Evolutionary conservation across 345 rosid species (phyloP).

Genomic region (Populus nigra): DNA sequence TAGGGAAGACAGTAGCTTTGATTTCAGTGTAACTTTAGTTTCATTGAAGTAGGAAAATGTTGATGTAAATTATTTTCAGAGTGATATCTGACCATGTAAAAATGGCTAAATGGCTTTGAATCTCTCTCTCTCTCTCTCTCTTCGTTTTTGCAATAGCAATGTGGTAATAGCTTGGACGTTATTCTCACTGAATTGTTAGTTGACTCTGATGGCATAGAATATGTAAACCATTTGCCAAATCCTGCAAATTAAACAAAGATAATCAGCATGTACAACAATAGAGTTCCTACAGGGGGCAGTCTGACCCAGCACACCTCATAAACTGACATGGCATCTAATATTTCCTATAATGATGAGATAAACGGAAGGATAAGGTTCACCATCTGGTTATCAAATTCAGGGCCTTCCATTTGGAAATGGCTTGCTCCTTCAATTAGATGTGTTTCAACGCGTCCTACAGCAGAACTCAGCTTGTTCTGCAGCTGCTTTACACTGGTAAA

Average conservation of each 20-base stretch:
- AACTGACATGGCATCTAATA: background rate
- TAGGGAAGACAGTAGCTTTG: conserved; percentile 8
- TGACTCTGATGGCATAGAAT: background rate
- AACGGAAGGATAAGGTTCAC: conserved; percentile 56
- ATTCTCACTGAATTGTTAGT: background rate
- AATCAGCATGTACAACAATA: conserved; percentile 14
- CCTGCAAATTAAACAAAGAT: conserved; percentile 27
- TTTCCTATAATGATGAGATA: conserved; percentile 47
- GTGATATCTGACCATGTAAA: conserved; percentile 10
- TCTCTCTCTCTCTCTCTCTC: conserved; percentile 8
- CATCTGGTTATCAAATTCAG: conserved; percentile 77
- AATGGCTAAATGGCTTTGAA: background rate
- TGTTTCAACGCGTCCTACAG: conserved; percentile 59
- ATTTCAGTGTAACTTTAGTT: conserved; percentile 21
- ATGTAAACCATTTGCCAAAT: conserved; percentile 10
- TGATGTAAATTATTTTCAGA: conserved; percentile 17
- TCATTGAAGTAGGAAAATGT: conserved; percentile 1
- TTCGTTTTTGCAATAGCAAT: background rate
- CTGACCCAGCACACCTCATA: background rate
- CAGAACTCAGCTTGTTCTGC: conserved; percentile 66
- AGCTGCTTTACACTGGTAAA: conserved; percentile 89
- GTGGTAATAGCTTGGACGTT: background rate
- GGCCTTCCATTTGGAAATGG: conserved; percentile 97
- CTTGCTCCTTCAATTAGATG: conserved; percentile 83
- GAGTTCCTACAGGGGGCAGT: background rate